Evolutionary conservation across 305 asterid species (phyloP), one percentile per base, ranked within the genome.

Genomic region (Ilex paraguariensis): DNA sequence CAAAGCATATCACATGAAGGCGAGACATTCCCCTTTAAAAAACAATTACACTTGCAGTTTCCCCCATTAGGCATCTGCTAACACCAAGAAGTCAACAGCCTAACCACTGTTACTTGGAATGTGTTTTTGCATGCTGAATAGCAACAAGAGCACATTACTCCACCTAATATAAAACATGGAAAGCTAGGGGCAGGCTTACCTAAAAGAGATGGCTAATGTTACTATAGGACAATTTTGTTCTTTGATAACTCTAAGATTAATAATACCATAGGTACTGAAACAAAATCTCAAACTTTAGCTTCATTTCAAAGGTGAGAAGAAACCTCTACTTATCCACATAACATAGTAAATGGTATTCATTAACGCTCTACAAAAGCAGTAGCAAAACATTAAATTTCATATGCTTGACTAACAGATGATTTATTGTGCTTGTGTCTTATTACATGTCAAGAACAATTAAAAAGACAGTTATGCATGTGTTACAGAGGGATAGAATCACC

Each of bases 11-110:
- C 84, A 73, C 86, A 72, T 40, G 97, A 87, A 63, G 87, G 48
- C 88, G 82, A 81, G 91, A 87, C 86, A 72, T 77, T 88, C 75
- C 81, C 81, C 73, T 75, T 85, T 65, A 71, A 39, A 59, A 62
- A 74, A 75, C 71, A 66, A 61, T 72, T 67, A 75, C 79, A 77
- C 66, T 73, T 58, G 58, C 57, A 50, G 21, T 63, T 65, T 65
- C 83, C 74, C 49, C 71, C 78, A 70, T 77, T 70, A 57, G 33
- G 64, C 55, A 64, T 70, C 94, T 81, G 82, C 79, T 60, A 68
- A 67, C 63, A 63, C 53, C 60, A 68, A 51, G 77, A 57, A 54
- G 54, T 31, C 52, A 53, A 17, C 13, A 46, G 11, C 21, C 11
- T 52, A 40, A 21, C 39, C 42, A 36, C 42, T 4, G 42, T 36